Percentiles rank a stretch among this genome's conserved stretches.
Conservation (phyloP, 257 asterid genomes). For the Capsicum baccatum region DNA sequence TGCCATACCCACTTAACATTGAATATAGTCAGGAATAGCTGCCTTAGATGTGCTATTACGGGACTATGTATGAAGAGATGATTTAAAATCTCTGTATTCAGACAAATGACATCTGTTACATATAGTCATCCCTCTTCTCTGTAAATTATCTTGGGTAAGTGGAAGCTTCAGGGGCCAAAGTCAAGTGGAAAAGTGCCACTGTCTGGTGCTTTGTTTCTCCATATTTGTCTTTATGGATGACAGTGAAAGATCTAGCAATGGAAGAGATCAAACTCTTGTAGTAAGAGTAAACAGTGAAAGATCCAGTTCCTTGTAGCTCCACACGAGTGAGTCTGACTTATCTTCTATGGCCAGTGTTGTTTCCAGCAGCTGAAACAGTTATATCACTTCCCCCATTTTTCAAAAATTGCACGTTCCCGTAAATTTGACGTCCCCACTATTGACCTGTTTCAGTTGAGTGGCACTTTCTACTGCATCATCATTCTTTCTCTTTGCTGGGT, state of each 20-base stretch:
- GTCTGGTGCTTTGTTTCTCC: constrained; percentile 15
- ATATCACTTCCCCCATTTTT: neutral
- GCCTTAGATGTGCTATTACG: neutral
- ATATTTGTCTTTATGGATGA: neutral
- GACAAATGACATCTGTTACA: constrained; percentile 14
- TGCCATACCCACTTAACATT: neutral
- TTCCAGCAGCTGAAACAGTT: constrained; percentile 13
- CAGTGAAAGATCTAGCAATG: neutral
- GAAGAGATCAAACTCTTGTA: constrained; percentile 12
- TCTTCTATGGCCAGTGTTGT: neutral
- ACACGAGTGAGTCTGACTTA: neutral
- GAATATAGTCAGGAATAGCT: neutral
- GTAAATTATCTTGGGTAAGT: neutral
- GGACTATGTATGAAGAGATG: neutral
- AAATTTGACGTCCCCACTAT: neutral
- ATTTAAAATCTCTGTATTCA: neutral
- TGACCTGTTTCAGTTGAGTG: neutral
- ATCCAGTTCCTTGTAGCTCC: constrained; percentile 15
- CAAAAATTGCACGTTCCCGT: neutral
- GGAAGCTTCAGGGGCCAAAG: neutral
- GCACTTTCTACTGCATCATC: neutral
- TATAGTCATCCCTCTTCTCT: constrained; percentile 11
- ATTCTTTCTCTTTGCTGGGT: neutral
- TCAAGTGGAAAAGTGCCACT: neutral
- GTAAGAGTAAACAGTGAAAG: neutral